phyloP scores from a whole-genome alignment of 2,329 filamentous ascomycete species.

The Fusarium redolens region DNA sequence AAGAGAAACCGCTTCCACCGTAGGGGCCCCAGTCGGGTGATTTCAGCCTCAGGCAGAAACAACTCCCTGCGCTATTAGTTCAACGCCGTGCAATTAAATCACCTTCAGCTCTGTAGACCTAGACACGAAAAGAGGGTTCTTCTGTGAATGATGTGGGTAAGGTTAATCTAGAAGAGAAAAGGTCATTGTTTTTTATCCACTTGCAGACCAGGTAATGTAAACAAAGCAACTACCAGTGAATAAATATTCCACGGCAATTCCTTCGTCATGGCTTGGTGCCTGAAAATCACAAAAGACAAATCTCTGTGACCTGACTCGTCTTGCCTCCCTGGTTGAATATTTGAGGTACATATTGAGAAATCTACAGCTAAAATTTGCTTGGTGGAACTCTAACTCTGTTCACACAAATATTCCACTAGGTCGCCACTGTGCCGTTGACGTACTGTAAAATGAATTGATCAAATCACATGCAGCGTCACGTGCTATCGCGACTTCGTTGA shows the following conservation, averaged over 20 bases:
- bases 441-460: not conserved
- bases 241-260: not conserved
- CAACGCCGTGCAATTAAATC: conserved; percentile 14
- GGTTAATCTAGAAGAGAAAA: conserved; percentile 13
- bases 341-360: not conserved
- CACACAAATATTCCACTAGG: not conserved
- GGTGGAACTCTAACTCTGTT: not conserved
- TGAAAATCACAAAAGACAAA: not conserved
- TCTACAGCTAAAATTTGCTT: not conserved
- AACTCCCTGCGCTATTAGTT: not conserved
- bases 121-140: conserved; percentile 13
- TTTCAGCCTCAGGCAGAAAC: conserved; percentile 46
- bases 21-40: conserved; percentile 24
- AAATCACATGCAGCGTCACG: conserved; percentile 42
- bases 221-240: conserved; percentile 5
- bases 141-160: conserved; percentile 25
- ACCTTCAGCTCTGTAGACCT: not conserved
- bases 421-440: conserved; percentile 6
- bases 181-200: conserved; percentile 22
- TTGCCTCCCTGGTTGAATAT: not conserved
- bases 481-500: conserved; percentile 37
- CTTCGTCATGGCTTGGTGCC: not conserved
- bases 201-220: conserved; percentile 18
- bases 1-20: conserved; percentile 40
- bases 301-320: not conserved